Evolutionary conservation across 176 grass and related monocot species (phyloP), one percentile per base, ranked within the genome.

Genomic region (Bolboschoenus planiculmis): DNA sequence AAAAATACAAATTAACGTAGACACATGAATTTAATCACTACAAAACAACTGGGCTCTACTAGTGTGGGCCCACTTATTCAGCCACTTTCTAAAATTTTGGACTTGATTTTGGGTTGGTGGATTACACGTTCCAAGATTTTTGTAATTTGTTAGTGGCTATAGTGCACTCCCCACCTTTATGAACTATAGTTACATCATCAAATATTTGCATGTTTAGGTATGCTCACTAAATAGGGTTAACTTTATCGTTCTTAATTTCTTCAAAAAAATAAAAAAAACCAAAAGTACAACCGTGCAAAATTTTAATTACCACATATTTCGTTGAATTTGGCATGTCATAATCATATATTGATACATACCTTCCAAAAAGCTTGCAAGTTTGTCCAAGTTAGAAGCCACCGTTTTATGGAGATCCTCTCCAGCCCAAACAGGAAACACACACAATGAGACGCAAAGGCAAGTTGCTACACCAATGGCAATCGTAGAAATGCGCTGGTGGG

Each of bases 401-500:
- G 90, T 89, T 57, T 90, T 91, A 60, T 95, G 92, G 3, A 98
- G 95, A 40, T 95, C 95, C 81, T 95, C 89, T 7, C 95, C 95
- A 1, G 95, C 95, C 95, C 95, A 98, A 55, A 98, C 84, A 0
- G 95, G 95, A 59, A 90, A 66, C 56, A 95, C 82, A 44, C 91
- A 83, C 75, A 93, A 58, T 58, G 92, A 81, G 82, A 89, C 94
- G 82, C 81, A 83, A 72, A 98, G 90, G 82, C 95, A 98, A 18
- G 85, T 91, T 53, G 71, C 46, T 21, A 98, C 95, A 26, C 95
- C 95, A 44, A 95, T 64, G 88, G 57, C 85, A 70, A 98, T 81
- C 54, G 95, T 98, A 64, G 90, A 87, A 73, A 91, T 64, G 16
- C 92, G 85, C 90, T 91, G 92, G 84, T 95, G 95, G 1, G 92